Evolutionary conservation across 106 monocot species (phyloP).

Genomic region (Dioscorea alata): DNA sequence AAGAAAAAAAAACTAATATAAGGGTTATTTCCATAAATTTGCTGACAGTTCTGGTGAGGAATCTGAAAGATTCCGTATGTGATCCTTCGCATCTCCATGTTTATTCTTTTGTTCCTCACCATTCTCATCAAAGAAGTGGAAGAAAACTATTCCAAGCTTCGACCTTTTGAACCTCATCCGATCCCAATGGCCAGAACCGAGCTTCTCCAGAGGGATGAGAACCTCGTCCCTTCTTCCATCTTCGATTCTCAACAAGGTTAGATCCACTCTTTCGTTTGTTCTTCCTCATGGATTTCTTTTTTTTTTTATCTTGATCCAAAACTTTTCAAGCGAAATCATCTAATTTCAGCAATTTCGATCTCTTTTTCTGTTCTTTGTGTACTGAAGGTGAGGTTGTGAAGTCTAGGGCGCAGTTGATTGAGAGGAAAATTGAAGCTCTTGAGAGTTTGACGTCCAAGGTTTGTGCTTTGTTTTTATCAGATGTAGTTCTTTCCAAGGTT

Average conservation of each 20-base stretch:
- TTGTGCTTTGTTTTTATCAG: neutral
- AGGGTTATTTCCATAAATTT: no score
- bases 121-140: no score
- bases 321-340: no score
- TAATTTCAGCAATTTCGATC: neutral
- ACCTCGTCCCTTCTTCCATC: constrained; percentile 21
- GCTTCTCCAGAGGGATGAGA: constrained; percentile 19
- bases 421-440: constrained; percentile 75
- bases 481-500: neutral
- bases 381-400: constrained; percentile 37
- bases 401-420: constrained; percentile 58
- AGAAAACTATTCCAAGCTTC: no score
- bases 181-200: constrained; percentile 23
- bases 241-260: constrained; percentile 18
- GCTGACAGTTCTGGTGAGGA: no score
- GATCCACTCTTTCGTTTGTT: neutral
- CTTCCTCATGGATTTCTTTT: neutral
- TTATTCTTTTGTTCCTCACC: no score
- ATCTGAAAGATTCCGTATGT: no score
- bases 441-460: constrained; percentile 76
- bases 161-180: no score
- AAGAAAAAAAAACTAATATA: no score
- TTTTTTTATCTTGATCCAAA: neutral
- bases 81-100: no score
- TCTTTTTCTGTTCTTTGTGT: constrained; percentile 3